Evolutionary conservation across 345 rosid species (phyloP), one percentile per base, ranked within the genome.

Genomic region (Gossypium raimondii): DNA sequence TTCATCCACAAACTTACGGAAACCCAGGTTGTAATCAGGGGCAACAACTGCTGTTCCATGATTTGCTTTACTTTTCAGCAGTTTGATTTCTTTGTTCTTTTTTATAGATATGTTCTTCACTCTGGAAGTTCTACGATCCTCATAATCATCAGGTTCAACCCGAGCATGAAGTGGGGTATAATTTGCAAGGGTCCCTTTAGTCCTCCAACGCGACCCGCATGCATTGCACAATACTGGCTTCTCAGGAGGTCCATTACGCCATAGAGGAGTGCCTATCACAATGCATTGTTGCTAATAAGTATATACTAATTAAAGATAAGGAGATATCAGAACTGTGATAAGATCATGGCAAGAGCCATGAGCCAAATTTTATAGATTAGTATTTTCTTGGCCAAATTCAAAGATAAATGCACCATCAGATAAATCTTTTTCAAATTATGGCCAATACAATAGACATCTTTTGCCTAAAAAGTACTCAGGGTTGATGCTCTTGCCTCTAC

Each of bases 171-270:
- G 89, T 50, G 95, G 95, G 47, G 91, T 89, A 76, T 90, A 90
- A 65, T 90, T 90, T 65, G 75, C 85, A 45, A 90, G 89, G 22
- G 95, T 86, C 76, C 95, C 95, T 80, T 88, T 90, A 66, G 95
- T 90, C 78, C 95, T 86, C 95, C 95, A 90, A 44, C 93, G 84
- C 38, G 95, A 90, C 6, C 95, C 95, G 67, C 95, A 90, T 61
- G 95, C 95, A 85, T 90, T 90, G 85, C 95, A 90, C 45, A 90
- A 78, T 11, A 90, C 93, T 2, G 95, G 95, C 88, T 90, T 90
- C 81, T 88, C 95, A 1, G 93, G 93, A 77, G 95, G 95, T 56
- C 95, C 95, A 77, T 90, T 90, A 67, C 95, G 88, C 95, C 95
- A 90, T 50, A 90, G 91, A 71, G 95, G 95, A 11, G 95, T 90